Percentiles rank a stretch among this genome's conserved stretches.
Conservation (phyloP, 192 early-diverging fungal genomes). For the Coemansia sp. region DNA sequence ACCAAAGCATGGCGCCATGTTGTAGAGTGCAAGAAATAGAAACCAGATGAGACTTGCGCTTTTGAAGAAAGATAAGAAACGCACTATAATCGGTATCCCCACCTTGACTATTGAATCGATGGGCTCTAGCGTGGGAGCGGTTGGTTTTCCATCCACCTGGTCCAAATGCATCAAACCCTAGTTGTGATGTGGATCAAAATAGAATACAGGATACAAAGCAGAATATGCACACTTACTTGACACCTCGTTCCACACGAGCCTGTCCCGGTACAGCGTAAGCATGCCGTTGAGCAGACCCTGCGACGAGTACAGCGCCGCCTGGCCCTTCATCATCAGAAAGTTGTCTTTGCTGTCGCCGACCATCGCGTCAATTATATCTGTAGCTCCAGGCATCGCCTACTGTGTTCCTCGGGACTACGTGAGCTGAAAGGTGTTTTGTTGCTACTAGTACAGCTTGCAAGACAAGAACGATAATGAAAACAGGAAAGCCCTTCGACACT, state of each 20-base stretch:
- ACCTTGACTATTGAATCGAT: too few relatives aligned
- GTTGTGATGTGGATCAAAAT: neutral
- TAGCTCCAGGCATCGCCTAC: slow-evolving; percentile 32
- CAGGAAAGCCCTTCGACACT: neutral
- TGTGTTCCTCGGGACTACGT: neutral
- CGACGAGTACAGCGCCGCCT: slow-evolving; percentile 50
- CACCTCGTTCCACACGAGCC: slow-evolving; percentile 44
- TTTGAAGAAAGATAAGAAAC: too few relatives aligned
- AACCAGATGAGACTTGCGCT: too few relatives aligned
- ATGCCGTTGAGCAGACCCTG: slow-evolving; percentile 48
- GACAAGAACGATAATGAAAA: neutral
- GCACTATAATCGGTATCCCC: too few relatives aligned
- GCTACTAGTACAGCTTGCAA: neutral
- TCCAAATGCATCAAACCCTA: too few relatives aligned
- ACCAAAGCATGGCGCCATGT: neutral
- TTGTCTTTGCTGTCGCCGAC: slow-evolving; percentile 9
- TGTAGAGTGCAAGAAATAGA: neutral
- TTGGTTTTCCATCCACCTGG: too few relatives aligned
- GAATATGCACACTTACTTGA: slow-evolving; percentile 31
- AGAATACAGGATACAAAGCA: neutral
- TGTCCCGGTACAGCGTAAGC: slow-evolving; percentile 36
- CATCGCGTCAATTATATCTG: slow-evolving; percentile 28
- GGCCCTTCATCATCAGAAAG: slow-evolving; percentile 37
- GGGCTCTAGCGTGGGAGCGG: too few relatives aligned
- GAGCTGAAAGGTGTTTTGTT: neutral